Conservation (phyloP, 2,329 filamentous ascomycete species). For the Colletotrichum theobromicola region DNA sequence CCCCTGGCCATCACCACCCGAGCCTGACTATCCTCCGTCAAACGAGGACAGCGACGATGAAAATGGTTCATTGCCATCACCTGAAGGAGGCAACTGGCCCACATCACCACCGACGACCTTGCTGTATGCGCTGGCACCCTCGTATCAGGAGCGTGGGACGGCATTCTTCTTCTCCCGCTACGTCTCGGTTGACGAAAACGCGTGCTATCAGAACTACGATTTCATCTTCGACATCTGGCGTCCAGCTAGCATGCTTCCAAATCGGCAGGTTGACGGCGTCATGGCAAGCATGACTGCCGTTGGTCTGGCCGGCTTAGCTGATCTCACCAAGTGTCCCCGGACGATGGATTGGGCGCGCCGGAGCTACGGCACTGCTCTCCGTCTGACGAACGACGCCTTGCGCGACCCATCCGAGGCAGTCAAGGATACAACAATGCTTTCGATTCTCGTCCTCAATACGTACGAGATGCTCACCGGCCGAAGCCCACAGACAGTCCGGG, state of each 20-base stretch:
- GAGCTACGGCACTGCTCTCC: slow-evolving; percentile 56
- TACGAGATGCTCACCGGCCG: slow-evolving; percentile 59
- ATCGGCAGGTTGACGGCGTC: slow-evolving; percentile 46
- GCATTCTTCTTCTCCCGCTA: slow-evolving; percentile 59
- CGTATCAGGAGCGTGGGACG: slow-evolving; percentile 48
- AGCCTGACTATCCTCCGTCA: background rate
- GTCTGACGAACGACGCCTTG: slow-evolving; percentile 56
- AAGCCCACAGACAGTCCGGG: slow-evolving; percentile 49
- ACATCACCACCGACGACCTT: slow-evolving; percentile 30
- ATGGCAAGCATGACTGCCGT: slow-evolving; percentile 60
- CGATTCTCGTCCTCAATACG: slow-evolving; percentile 57
- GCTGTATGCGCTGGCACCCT: slow-evolving; percentile 35
- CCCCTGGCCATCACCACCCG: background rate
- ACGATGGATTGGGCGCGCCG: slow-evolving; percentile 53
- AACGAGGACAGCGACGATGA: slow-evolving; percentile 27
- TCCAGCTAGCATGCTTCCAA: slow-evolving; percentile 38
- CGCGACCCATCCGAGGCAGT: slow-evolving; percentile 44
- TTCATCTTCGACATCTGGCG: slow-evolving; percentile 60
- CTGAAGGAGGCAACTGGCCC: slow-evolving; percentile 37
- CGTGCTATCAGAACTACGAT: slow-evolving; percentile 55
- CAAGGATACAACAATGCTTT: slow-evolving; percentile 58
- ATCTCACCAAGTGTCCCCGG: slow-evolving; percentile 45
- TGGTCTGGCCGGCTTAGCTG: slow-evolving; percentile 56
- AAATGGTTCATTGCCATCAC: slow-evolving; percentile 30
- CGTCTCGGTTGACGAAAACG: slow-evolving; percentile 49